Conservation (phyloP, 2,329 filamentous ascomycete genomes). For the Epichloe amarillans region DNA sequence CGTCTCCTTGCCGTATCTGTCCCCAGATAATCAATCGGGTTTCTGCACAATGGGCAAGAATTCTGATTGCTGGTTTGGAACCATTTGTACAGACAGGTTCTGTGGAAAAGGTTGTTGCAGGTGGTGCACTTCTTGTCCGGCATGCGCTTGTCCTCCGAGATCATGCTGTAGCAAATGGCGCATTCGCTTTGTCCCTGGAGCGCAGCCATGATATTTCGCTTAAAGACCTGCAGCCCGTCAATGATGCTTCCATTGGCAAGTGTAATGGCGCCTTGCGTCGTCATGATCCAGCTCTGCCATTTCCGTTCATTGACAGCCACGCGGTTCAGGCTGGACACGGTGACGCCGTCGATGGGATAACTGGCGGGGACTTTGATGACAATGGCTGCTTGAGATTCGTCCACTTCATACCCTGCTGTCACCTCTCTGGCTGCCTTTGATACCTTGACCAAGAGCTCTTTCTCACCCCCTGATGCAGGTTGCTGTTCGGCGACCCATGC, state of each 20-base stretch:
- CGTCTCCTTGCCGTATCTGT: slow-evolving; percentile 26
- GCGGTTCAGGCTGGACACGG: slow-evolving; percentile 63
- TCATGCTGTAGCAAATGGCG: slow-evolving; percentile 92
- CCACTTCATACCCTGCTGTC: slow-evolving; percentile 71
- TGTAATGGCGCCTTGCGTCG: slow-evolving; percentile 82
- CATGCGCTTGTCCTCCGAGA: slow-evolving; percentile 75
- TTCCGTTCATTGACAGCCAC: slow-evolving; percentile 83
- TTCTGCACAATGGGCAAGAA: slow-evolving; percentile 84
- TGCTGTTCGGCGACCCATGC: slow-evolving; percentile 49
- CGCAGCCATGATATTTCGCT: slow-evolving; percentile 73
- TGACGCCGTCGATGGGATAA: slow-evolving; percentile 71
- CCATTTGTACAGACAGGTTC: slow-evolving; percentile 87
- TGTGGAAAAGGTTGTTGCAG: slow-evolving; percentile 90
- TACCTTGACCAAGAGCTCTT: slow-evolving; percentile 54
- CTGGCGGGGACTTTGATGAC: slow-evolving; percentile 65
- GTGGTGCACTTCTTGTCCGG: slow-evolving; percentile 86
- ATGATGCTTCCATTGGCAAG: slow-evolving; percentile 83
- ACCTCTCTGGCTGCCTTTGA: slow-evolving; percentile 61
- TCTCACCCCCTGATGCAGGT: slow-evolving; percentile 33
- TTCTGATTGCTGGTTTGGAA: slow-evolving; percentile 88
- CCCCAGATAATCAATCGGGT: slow-evolving; percentile 56
- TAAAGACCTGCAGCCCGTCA: slow-evolving; percentile 75
- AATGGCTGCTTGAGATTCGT: slow-evolving; percentile 75
- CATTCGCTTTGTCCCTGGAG: slow-evolving; percentile 91
- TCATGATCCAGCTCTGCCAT: slow-evolving; percentile 84